Conservation (phyloP, 192 early-diverging fungal genomes). For the Nowakowskiella sp. region DNA sequence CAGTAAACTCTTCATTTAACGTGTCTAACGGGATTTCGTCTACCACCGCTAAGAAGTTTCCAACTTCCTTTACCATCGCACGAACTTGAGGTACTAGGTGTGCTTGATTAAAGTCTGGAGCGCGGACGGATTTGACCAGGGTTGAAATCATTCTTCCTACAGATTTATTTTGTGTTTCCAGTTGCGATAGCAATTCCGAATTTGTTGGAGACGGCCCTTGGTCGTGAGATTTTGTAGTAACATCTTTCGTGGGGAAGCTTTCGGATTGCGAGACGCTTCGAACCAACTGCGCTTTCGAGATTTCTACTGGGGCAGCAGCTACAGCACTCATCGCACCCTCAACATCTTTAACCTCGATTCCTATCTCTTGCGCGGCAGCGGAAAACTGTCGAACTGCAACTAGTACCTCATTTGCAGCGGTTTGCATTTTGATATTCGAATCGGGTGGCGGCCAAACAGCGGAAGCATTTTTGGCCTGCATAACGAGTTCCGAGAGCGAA, state of each 20-base stretch:
- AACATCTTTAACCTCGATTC: conserved; percentile 20
- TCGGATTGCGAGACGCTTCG: no score
- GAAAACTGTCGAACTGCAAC: conserved; percentile 69
- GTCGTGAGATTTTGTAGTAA: conserved; percentile 1
- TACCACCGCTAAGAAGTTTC: conserved; percentile 39
- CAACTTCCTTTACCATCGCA: conserved; percentile 41
- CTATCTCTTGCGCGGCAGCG: conserved; percentile 49
- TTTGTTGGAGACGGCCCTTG: conserved; percentile 20
- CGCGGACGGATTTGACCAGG: conserved; percentile 13
- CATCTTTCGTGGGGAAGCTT: no score
- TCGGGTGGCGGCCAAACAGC: conserved; percentile 53
- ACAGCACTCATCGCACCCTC: no score
- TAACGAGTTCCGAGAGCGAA: conserved; percentile 30
- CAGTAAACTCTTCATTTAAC: conserved; percentile 25
- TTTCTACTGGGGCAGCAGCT: no score
- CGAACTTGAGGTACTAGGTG: conserved; percentile 28
- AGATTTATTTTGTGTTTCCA: conserved; percentile 21
- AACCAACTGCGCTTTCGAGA: neutral
- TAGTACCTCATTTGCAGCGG: conserved; percentile 68
- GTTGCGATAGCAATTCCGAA: conserved; percentile 29
- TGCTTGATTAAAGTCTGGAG: conserved; percentile 11
- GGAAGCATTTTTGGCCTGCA: conserved; percentile 35
- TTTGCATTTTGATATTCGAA: conserved; percentile 63
- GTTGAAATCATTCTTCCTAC: conserved; percentile 16
- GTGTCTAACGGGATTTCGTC: conserved; percentile 42